Conservation (phyloP, 371 early-diverging fungal genomes). For the Apophysomyces ossiformis region DNA sequence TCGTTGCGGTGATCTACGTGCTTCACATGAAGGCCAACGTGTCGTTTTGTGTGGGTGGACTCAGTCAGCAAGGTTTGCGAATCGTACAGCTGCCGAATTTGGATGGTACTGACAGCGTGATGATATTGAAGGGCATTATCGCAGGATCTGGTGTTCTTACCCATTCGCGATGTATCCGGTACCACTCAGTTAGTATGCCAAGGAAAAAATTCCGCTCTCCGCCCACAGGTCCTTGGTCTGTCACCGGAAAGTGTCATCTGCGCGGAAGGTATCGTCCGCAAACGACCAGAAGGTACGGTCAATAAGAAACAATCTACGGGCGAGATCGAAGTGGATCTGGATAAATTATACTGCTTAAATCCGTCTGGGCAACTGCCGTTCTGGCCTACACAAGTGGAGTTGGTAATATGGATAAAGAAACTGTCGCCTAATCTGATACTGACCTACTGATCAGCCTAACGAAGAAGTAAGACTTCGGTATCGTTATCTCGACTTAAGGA, state of each 20-base stretch:
- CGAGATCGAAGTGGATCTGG: constrained; percentile 76
- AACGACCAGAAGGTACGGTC: constrained; percentile 55
- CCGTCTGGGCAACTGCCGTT: constrained; percentile 75
- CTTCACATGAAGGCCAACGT: constrained; percentile 56
- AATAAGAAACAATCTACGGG: constrained; percentile 61
- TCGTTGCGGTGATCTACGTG: constrained; percentile 68
- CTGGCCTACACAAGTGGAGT: constrained; percentile 57
- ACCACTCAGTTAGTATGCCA: constrained; percentile 67
- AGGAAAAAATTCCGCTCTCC: constrained; percentile 23
- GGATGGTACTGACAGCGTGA: neutral
- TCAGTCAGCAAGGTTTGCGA: constrained; percentile 61
- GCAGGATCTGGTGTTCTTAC: constrained; percentile 67
- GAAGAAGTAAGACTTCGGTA: constrained; percentile 83
- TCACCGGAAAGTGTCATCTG: constrained; percentile 71
- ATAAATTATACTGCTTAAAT: constrained; percentile 70
- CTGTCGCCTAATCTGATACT: neutral
- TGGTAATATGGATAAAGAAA: constrained; percentile 48
- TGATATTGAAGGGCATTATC: constrained; percentile 57
- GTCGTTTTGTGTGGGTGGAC: constrained; percentile 82
- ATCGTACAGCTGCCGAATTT: neutral
- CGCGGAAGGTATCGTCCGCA: constrained; percentile 63
- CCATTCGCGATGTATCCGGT: constrained; percentile 72
- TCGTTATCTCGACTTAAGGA: constrained; percentile 85
- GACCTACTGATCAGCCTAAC: constrained; percentile 58
- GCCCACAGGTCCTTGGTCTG: constrained; percentile 49